Evolutionary conservation across 2,329 filamentous ascomycete species (phyloP).

Genomic region (Fusarium longipes): DNA sequence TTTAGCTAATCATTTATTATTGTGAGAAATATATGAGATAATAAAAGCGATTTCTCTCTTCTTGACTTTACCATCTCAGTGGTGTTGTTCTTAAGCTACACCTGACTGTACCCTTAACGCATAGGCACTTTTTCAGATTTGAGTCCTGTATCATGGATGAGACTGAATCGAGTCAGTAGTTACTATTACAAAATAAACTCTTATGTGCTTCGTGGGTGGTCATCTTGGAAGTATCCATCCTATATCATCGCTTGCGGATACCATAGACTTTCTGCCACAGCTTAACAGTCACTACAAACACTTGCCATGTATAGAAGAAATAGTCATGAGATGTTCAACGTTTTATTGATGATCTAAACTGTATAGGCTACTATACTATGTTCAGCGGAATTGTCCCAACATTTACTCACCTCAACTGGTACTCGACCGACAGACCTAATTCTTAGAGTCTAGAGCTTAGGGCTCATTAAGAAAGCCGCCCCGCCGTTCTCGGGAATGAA

Average conservation of each 20-base stretch:
- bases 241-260: background rate
- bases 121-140: background rate
- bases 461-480: no score
- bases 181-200: no score
- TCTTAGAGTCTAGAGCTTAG: no score
- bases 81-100: background rate
- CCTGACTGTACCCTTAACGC: background rate
- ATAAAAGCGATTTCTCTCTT: slow-evolving; percentile 28
- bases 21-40: slow-evolving; percentile 28
- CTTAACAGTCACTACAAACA: background rate
- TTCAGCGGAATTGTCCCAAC: background rate
- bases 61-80: background rate
- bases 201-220: background rate
- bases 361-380: background rate
- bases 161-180: background rate
- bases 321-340: background rate
- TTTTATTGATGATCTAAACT: background rate
- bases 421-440: background rate
- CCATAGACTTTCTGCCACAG: background rate
- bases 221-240: background rate
- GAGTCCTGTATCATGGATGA: no score
- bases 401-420: slow-evolving; percentile 3
- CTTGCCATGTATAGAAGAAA: background rate
- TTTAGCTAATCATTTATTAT: background rate
- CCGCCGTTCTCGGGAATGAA: no score